Evolutionary conservation across 1,284 basidiomycete genomes (phyloP), one percentile per base, ranked within the genome.

Genomic region (Cutaneotrichosporon arboriforme): DNA sequence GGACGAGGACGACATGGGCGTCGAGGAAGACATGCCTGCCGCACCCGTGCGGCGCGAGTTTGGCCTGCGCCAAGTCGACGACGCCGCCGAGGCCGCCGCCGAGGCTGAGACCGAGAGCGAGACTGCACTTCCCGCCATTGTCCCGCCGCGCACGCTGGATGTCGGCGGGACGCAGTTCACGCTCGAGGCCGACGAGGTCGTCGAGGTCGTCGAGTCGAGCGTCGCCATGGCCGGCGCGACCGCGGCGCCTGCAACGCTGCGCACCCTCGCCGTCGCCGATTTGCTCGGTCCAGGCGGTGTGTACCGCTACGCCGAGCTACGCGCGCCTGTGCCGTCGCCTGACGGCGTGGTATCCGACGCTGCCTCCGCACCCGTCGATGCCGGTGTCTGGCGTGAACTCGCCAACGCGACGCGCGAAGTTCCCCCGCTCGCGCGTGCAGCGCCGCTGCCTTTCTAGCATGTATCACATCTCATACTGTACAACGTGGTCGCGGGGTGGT

Each of bases 221-320:
- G 20, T 35, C 2, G 49, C 31, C 2, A 22, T 44, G 3, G 20
- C 35, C 7, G 21, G 15, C 21, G 14, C 22, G 8, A 22, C 21
- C 20, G 15, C 13, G 3, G 31, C 12, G 43, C 33, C 20, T 7
- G 26, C 9, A 20, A 38, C 41, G 3, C 49, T 52, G 37, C 54
- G 57, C 22, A 55, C 49, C 8, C 21, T 59, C 22, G 34, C 47
- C 4, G 44, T 23, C 4, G 42, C 49, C 12, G 57, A 59, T 45
- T 51, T 59, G n/a, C 42, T 44, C 3, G 54, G 54, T 4, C 41
- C 50, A 2, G 57, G 57, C 22, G 40, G 51, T n/a, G 51, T 59
- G 21, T 10, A 38, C 36, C 57, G 49, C 14, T 51, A 45, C 38
- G 57, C 51, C 34, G 57, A 59, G 57, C 45, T 59, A 21, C 51